A percentile compares a stretch with the other conserved stretches of the same genome.
phyloP scores from a whole-genome alignment of 2,329 filamentous ascomycete genomes.

The Tolypocladium endophyticum region DNA sequence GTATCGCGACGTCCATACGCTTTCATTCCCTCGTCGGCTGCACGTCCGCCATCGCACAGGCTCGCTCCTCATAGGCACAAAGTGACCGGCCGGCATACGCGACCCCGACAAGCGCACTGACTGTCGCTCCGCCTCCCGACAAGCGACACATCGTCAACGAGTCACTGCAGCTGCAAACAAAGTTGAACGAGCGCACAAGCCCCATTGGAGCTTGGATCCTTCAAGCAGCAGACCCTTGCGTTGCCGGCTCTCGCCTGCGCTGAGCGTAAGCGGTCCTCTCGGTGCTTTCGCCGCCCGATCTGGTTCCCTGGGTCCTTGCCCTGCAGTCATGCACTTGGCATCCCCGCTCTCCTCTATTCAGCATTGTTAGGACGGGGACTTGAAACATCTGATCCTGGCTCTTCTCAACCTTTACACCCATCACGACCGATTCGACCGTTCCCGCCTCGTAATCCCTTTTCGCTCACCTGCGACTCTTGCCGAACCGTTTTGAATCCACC shows the following conservation, averaged over 20 bases:
- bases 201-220: background rate
- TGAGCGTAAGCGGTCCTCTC: background rate
- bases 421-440: conserved; percentile 1
- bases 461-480: background rate
- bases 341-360: conserved; percentile 5
- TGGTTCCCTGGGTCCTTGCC: background rate
- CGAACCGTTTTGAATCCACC: conserved; percentile 1
- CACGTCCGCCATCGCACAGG: background rate
- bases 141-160: background rate
- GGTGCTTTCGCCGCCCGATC: background rate
- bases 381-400: conserved; percentile 7
- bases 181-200: background rate
- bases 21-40: background rate
- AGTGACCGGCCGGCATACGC: background rate
- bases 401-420: background rate
- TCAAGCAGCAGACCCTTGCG: background rate
- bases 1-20: background rate
- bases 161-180: background rate
- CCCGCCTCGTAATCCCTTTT: background rate
- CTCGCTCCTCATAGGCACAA: background rate
- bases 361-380: conserved; percentile 8
- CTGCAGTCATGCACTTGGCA: conserved; percentile 4
- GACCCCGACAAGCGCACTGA: background rate
- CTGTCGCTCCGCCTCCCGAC: background rate
- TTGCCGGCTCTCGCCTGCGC: background rate